Evolutionary conservation across 2,329 filamentous ascomycete genomes (phyloP), one percentile per base, ranked within the genome.

Genomic region (Trichoderma sp.): DNA sequence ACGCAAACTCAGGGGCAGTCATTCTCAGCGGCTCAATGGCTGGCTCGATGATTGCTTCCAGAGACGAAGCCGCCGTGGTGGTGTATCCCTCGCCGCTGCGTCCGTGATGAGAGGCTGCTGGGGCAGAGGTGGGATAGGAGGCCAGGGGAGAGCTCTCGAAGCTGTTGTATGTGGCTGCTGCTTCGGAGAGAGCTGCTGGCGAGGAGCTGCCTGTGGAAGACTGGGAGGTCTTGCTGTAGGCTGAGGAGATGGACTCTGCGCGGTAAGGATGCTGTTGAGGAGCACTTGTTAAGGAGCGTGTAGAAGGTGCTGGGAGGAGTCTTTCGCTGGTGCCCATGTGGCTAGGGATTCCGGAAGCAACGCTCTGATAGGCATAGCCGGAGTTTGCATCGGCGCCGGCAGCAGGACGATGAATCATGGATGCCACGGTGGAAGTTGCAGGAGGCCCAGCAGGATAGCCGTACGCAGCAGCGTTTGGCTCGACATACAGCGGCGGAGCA

Each of bases 381-480:
- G 52, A 28, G 11, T 70, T 71, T 10, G 73, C 32, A 4, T 76
- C 73, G 8, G 65, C 26, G 34, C 28, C 21, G n/a, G 61, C 28
- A 21, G 68, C 68, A 52, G 73, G 59, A 2, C 75, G 73, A 34
- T 71, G 59, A 10, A 70, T 56, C 39, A 60, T 60, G 11, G 59
- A 21, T 21, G 65, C 49, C n/a, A 56, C 30, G 18, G 49, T 54
- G 10, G 74, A 59, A 11, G 69, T 13, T 13, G 46, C 37, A 14
- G 69, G 49, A 28, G 69, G 68, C 8, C 71, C 73, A 2, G 56
- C 69, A 37, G 67, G 67, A 60, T 77, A 79, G 43, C 72, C 70
- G 51, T 77, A 79, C 49, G 68, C 70, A 13, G 67, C 70, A 7
- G 72, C 66, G 26, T 77, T 75, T 37, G 75, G 58, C 26, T 77